Evolutionary conservation across 371 early-diverging fungal species (phyloP).

Genomic region (Dichotomocladium elegans): DNA sequence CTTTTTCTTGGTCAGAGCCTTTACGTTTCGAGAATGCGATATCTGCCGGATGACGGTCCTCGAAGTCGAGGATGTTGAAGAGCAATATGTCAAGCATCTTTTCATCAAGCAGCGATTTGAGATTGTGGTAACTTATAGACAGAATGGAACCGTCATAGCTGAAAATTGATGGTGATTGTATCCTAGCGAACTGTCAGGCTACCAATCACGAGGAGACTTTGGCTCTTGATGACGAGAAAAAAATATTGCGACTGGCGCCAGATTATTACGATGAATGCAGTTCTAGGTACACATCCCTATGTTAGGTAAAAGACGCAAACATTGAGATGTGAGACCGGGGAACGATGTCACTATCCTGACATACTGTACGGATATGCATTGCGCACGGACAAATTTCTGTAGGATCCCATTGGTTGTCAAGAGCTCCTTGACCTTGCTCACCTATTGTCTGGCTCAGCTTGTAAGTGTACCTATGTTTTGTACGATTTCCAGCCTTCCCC

Average conservation of each 20-base stretch:
- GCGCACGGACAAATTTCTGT: not conserved
- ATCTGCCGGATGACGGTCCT: slow-evolving; percentile 24
- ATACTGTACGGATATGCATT: too few species aligned
- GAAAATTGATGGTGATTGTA: not conserved
- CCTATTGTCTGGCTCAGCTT: slow-evolving; percentile 39
- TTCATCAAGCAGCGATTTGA: slow-evolving; percentile 7
- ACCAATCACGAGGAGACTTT: not conserved
- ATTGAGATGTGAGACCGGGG: not conserved
- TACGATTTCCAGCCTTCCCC: too few species aligned
- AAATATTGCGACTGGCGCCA: not conserved
- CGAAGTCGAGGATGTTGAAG: slow-evolving; percentile 39
- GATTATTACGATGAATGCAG: not conserved
- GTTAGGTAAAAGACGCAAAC: slow-evolving; percentile 20
- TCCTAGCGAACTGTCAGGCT: not conserved
- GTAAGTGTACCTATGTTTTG: slow-evolving; percentile 10
- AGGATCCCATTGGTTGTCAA: slow-evolving; percentile 44
- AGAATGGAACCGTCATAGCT: not conserved
- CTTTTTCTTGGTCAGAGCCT: slow-evolving; percentile 22
- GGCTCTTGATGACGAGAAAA: not conserved
- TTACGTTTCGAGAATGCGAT: slow-evolving; percentile 24
- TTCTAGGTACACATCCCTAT: slow-evolving; percentile 21
- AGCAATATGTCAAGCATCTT: slow-evolving; percentile 30
- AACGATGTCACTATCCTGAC: too few species aligned
- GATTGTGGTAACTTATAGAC: slow-evolving; percentile 10
- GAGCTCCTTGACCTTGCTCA: slow-evolving; percentile 25